phyloP scores from a whole-genome alignment of 805 yeast species.

The Yarrowia sp. region DNA sequence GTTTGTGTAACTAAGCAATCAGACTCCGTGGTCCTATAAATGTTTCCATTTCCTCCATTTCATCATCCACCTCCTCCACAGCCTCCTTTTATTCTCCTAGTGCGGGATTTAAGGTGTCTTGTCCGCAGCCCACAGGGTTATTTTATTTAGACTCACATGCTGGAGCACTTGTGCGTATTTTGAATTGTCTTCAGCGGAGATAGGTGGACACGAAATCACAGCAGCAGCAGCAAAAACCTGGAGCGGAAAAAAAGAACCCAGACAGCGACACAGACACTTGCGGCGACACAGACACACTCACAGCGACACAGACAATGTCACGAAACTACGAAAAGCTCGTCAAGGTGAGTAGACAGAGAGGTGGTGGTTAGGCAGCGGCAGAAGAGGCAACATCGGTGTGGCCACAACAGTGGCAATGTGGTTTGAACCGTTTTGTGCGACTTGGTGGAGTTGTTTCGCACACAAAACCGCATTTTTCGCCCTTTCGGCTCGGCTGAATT shows the following conservation, averaged over 20 bases:
- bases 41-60: background rate
- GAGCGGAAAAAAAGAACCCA: background rate
- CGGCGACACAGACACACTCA: background rate
- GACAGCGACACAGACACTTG: background rate
- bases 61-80: background rate
- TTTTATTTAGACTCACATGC: constrained; percentile 1
- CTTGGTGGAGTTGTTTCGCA: too few relatives aligned
- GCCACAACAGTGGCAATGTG: background rate
- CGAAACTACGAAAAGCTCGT: constrained; percentile 22
- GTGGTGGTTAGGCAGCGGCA: too few relatives aligned
- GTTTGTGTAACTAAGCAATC: too few relatives aligned
- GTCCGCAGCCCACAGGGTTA: constrained; percentile 18
- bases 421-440: too few relatives aligned
- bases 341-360: constrained; percentile 18
- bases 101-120: constrained; percentile 23
- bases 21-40: too few relatives aligned
- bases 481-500: too few relatives aligned
- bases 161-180: constrained; percentile 7
- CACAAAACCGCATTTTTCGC: too few relatives aligned
- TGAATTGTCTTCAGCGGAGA: constrained; percentile 17
- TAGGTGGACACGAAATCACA: background rate
- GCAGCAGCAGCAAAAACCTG: too few relatives aligned
- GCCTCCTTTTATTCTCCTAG: background rate
- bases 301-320: background rate
- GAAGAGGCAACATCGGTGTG: too few relatives aligned